phyloP scores from a whole-genome alignment of 345 rosid genomes.

The Lepidium didymum region DNA sequence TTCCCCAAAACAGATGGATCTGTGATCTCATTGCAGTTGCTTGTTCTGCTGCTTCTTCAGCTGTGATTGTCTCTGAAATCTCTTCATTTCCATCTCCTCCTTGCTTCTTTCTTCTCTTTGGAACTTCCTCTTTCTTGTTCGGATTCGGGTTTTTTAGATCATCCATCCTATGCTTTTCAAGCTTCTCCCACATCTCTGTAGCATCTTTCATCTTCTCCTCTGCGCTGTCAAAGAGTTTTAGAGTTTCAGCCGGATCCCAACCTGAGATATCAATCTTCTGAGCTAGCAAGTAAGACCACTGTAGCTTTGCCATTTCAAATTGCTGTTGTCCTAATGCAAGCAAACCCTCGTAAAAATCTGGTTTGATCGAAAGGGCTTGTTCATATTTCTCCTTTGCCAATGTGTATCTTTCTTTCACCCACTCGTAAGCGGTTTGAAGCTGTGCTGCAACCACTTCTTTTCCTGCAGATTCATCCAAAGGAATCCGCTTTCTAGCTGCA shows the following conservation, averaged over 20 bases:
- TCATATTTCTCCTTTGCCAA: constrained; percentile 74
- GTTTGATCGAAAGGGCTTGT: constrained; percentile 72
- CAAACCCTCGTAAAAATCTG: constrained; percentile 92
- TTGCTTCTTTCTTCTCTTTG: constrained; percentile 69
- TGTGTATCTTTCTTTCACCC: constrained; percentile 90
- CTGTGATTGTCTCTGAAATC: constrained; percentile 44
- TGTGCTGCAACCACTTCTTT: constrained; percentile 58
- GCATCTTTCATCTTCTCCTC: constrained; percentile 93
- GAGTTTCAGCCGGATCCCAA: constrained; percentile 78
- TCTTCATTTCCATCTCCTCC: constrained; percentile 36
- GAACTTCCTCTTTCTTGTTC: constrained; percentile 65
- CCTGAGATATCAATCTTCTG: constrained; percentile 64
- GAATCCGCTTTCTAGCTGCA: constrained; percentile 93
- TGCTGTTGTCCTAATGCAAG: constrained; percentile 95
- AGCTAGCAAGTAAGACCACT: constrained; percentile 81
- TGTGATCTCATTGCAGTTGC: constrained; percentile 94
- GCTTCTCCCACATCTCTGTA: constrained; percentile 94
- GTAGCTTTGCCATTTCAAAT: constrained; percentile 97
- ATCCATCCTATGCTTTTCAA: constrained; percentile 67
- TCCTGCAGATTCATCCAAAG: constrained; percentile 78
- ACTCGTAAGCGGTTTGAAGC: constrained; percentile 81
- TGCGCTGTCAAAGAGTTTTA: constrained; percentile 70
- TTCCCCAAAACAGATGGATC: constrained; percentile 99
- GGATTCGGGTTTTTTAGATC: constrained; percentile 68
- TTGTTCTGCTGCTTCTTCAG: constrained; percentile 95